Evolutionary conservation across 2,329 filamentous ascomycete species (phyloP), one percentile per base, ranked within the genome.

Genomic region (Pseudogymnoascus sp.): DNA sequence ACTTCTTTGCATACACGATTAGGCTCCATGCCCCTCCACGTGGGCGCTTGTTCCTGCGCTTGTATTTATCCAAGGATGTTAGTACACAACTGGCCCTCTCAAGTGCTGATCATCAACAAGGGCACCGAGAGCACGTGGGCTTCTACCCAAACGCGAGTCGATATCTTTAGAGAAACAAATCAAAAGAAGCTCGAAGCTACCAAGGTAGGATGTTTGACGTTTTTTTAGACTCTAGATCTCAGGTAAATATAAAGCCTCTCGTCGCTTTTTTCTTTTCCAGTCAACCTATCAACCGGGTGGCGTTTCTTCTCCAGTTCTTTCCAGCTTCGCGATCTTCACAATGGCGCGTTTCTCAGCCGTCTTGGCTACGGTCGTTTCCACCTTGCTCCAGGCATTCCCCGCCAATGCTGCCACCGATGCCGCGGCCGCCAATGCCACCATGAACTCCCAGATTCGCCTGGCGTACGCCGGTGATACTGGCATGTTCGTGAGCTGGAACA

Each of bases 401-500:
- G 39, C 61, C 34, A 19, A 34, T 48, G 61, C 61, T 8, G 25
- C 25, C 14, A 51, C 61, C 39, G 61, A 48, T 62, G 25, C 61
- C 13, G 25, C 37, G 2, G 48, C 39, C 21, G 16, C 21, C 28
- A 48, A 43, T 39, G 41, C 48, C 25, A 48, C 60, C 14, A 62
- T 65, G 21, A 65, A 65, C 31, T 65, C 63, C 28, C 63, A 65
- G 60, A 41, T 62, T 28, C 60, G 63, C n/a, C 43, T 65, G 5
- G 63, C 63, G 23, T 65, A 65, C 39, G 60, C 63, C 51, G 63
- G 63, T 7, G 34, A 71, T 60, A 67, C 72, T 1, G 70, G 72
- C 23, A 72, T 73, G 70, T 64, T 68, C 19, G 69, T 72, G 19
- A 70, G 70, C 66, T 76, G 74, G 75, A 76, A 76, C 64, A 77